Evolutionary conservation across 2,329 filamentous ascomycete species (phyloP).

Genomic region (Colletotrichum sansevieriae): DNA sequence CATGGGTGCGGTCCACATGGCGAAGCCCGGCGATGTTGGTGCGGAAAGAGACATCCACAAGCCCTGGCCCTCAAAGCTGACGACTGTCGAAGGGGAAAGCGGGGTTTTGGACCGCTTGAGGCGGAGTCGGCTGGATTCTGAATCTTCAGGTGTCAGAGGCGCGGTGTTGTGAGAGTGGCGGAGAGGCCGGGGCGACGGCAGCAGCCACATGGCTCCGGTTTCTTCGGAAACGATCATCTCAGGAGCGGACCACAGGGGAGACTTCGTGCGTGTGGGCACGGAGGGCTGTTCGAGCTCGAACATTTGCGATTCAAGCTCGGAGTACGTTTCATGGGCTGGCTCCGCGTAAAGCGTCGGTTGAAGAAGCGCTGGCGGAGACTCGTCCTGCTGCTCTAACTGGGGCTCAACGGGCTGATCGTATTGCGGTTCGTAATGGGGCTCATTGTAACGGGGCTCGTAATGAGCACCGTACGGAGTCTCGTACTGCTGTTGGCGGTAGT

Average conservation of each 20-base stretch:
- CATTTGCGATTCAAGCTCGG: not conserved
- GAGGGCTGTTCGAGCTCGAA: not conserved
- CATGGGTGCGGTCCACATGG: conserved; percentile 34
- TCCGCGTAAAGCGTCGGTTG: not conserved
- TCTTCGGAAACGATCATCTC: conserved; percentile 1
- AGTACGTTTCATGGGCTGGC: not conserved
- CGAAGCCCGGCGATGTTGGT: not conserved
- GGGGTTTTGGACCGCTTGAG: conserved; percentile 15
- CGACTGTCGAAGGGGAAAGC: conserved; percentile 31
- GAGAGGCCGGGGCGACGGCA: conserved; percentile 7
- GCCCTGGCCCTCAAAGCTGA: conserved; percentile 33
- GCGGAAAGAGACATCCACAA: conserved; percentile 32
- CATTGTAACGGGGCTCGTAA: not conserved
- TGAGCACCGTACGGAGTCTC: not conserved
- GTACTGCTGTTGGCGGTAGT: conserved; percentile 3
- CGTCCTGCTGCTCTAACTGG: conserved; percentile 35
- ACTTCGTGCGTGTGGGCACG: not conserved
- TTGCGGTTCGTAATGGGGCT: conserved; percentile 40
- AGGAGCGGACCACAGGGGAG: conserved; percentile 33
- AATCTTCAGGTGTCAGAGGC: conserved; percentile 31
- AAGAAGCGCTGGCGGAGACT: conserved; percentile 23
- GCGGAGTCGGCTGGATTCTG: conserved; percentile 30
- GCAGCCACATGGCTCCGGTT: conserved; percentile 23
- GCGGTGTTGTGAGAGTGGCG: conserved; percentile 14
- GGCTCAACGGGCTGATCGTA: conserved; percentile 20